phyloP scores from a whole-genome alignment of 306 rosid species.

The Cucumis cinereus region DNA sequence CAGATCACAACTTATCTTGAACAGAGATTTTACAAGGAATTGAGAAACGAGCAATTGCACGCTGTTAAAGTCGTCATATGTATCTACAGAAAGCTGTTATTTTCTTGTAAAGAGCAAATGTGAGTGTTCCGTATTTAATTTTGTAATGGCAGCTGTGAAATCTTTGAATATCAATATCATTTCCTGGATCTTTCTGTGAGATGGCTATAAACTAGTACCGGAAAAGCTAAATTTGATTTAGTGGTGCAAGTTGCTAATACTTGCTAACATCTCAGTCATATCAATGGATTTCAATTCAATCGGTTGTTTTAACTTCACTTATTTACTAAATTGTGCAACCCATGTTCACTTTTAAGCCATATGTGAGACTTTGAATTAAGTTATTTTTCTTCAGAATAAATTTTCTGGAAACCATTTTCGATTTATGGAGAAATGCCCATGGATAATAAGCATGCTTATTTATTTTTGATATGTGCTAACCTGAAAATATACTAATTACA shows the following conservation, averaged over 20 bases:
- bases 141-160: not conserved
- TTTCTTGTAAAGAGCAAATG: constrained; percentile 78
- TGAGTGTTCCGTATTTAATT: constrained; percentile 38
- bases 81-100: constrained; percentile 62
- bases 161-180: not conserved
- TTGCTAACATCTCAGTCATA: not conserved
- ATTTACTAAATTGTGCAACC: not conserved
- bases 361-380: not conserved
- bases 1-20: constrained; percentile 77
- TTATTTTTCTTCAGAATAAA: not conserved
- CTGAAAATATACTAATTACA: not conserved
- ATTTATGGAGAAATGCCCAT: not conserved
- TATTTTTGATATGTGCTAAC: not conserved
- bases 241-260: not conserved
- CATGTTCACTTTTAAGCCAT: not conserved
- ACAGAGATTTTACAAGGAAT: constrained; percentile 73
- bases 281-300: not conserved
- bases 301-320: not conserved
- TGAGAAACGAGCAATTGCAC: constrained; percentile 67
- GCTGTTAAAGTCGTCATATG: constrained; percentile 61
- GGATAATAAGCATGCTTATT: constrained; percentile 1
- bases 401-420: not conserved
- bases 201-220: not conserved
- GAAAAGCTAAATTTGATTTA: not conserved
- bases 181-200: constrained; percentile 1